Conservation (phyloP, 1,284 basidiomycete species). For the Ceratobasidium sp. region DNA sequence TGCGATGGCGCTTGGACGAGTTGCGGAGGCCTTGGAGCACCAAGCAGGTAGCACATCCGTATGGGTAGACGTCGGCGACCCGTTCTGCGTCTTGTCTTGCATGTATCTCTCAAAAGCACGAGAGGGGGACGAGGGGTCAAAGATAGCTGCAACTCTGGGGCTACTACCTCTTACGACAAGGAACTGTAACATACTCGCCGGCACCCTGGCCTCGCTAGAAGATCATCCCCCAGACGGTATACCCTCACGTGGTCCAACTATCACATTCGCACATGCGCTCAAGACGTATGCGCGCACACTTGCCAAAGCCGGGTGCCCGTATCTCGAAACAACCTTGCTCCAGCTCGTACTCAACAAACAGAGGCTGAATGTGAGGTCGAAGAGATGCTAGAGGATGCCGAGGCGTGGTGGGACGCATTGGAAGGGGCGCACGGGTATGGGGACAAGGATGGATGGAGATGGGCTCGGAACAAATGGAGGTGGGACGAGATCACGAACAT, state of each 20-base stretch:
- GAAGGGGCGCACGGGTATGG: background rate
- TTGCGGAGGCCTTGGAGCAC: background rate
- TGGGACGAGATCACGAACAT: slow-evolving; percentile 45
- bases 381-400: slow-evolving; percentile 40
- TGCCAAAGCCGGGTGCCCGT: slow-evolving; percentile 15
- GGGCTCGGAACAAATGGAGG: slow-evolving; percentile 25
- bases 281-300: slow-evolving; percentile 11
- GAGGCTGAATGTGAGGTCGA: slow-evolving; percentile 22
- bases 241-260: background rate
- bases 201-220: slow-evolving; percentile 2
- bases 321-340: slow-evolving; percentile 30
- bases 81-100: slow-evolving; percentile 35
- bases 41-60: background rate
- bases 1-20: slow-evolving; percentile 13
- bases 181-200: slow-evolving; percentile 32
- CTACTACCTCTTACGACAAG: slow-evolving; percentile 27
- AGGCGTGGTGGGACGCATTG: slow-evolving; percentile 21
- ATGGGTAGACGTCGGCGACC: slow-evolving; percentile 39
- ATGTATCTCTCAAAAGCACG: background rate
- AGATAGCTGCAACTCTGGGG: background rate
- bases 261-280: slow-evolving; percentile 1
- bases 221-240: background rate
- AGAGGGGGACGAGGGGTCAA: background rate
- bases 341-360: slow-evolving; percentile 35
- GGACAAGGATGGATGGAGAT: slow-evolving; percentile 18